A percentile compares a stretch with the other conserved stretches of the same genome.
Conservation (phyloP, 768 basidiomycete genomes). For the Rubroboletus pulcherrimus region DNA sequence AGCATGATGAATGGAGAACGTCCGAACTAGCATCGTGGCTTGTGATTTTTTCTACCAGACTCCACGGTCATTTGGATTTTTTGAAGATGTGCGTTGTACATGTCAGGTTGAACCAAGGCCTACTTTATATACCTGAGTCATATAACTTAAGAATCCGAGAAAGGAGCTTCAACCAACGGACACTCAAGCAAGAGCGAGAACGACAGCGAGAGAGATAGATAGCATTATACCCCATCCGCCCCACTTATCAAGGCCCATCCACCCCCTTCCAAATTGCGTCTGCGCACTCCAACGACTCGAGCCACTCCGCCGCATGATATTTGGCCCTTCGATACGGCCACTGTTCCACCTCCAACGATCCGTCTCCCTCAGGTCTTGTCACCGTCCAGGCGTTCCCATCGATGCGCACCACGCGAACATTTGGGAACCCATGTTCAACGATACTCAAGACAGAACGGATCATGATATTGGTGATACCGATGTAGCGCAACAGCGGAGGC, state of each 20-base stretch:
- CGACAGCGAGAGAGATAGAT: not conserved
- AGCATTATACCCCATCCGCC: not conserved
- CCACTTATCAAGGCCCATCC: not conserved
- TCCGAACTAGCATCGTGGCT: no score
- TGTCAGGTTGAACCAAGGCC: no score
- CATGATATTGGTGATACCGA: conserved; percentile 51
- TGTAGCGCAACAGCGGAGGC: conserved; percentile 49
- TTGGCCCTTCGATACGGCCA: conserved; percentile 53
- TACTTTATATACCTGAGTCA: no score
- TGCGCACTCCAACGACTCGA: conserved; percentile 62
- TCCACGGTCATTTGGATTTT: no score
- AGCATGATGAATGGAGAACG: no score
- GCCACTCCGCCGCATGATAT: conserved; percentile 56
- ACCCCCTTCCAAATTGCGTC: conserved; percentile 42
- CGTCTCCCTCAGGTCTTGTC: conserved; percentile 25
- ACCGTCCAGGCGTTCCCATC: conserved; percentile 57
- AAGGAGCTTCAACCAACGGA: not conserved
- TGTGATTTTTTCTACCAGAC: no score
- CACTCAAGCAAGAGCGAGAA: not conserved
- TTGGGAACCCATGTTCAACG: conserved; percentile 60
- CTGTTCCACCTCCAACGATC: conserved; percentile 42
- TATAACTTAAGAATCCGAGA: not conserved
- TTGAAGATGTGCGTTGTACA: no score
- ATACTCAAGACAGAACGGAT: conserved; percentile 38
- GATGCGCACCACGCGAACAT: conserved; percentile 52